These are phyloP conservation scores for Metschnikowia chrysomelidarum DNA, from an alignment of 805 yeast genomes.

Conservation along the genomic window DNA sequence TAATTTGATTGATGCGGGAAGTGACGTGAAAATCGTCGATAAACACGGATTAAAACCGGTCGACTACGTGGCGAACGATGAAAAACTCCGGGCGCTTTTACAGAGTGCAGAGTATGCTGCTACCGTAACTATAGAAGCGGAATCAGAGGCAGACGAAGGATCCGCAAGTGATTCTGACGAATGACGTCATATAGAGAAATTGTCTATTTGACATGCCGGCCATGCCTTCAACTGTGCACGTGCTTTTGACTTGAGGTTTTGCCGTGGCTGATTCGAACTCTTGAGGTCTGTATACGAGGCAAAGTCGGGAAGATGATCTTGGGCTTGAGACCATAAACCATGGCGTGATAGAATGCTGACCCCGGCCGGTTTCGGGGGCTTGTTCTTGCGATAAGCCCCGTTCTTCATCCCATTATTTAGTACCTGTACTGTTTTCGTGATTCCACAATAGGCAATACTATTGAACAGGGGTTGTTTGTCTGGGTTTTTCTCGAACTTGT, in stretches of 20 bases:
- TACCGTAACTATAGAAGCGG: slow-evolving; percentile 33
- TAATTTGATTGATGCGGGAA: slow-evolving; percentile 86
- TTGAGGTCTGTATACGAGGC: slow-evolving; percentile 20
- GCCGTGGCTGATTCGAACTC: slow-evolving; percentile 25
- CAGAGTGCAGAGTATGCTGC: slow-evolving; percentile 74
- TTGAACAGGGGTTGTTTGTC: slow-evolving; percentile 28
- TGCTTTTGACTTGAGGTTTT: slow-evolving; percentile 25
- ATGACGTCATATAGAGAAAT: neutral
- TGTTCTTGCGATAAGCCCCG: slow-evolving; percentile 50
- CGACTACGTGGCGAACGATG: slow-evolving; percentile 61
- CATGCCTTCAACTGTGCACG: slow-evolving; percentile 42
- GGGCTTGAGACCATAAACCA: slow-evolving; percentile 18
- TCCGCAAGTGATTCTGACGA: slow-evolving; percentile 40
- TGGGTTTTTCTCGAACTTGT: slow-evolving; percentile 24
- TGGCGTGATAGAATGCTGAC: slow-evolving; percentile 39
- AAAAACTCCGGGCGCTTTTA: slow-evolving; percentile 57
- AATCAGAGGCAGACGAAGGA: slow-evolving; percentile 33
- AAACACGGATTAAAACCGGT: slow-evolving; percentile 67
- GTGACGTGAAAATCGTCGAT: slow-evolving; percentile 59
- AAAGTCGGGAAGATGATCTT: slow-evolving; percentile 1
- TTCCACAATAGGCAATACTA: slow-evolving; percentile 28
- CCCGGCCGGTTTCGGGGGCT: slow-evolving; percentile 44
- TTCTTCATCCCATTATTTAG: slow-evolving; percentile 60
- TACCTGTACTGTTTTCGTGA: slow-evolving; percentile 31
- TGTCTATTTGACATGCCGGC: slow-evolving; percentile 28